These are phyloP conservation scores for Aspergillus bertholletiae DNA, from an alignment of 495 filamentous ascomycete genomes.

Conservation along the genomic window DNA sequence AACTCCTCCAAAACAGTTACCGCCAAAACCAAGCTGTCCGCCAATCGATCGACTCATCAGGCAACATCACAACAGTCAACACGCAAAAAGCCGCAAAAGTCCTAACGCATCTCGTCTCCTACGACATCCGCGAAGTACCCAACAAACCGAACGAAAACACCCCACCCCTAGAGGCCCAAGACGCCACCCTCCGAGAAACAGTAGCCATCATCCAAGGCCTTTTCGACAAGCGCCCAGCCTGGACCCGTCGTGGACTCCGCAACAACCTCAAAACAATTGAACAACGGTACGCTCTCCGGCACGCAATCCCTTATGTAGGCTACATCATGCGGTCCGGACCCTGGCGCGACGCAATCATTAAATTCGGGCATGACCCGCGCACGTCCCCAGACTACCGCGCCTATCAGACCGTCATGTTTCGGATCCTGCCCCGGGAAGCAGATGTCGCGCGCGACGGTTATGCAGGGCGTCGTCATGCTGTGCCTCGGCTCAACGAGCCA, in stretches of 20 bases:
- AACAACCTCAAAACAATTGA: constrained; percentile 54
- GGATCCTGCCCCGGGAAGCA: constrained; percentile 63
- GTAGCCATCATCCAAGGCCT: constrained; percentile 56
- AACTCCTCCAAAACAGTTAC: constrained; percentile 33
- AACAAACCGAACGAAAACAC: constrained; percentile 45
- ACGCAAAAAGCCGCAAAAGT: constrained; percentile 47
- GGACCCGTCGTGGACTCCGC: constrained; percentile 74
- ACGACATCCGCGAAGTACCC: constrained; percentile 53
- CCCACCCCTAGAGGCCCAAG: constrained; percentile 41
- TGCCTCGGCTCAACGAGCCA: constrained; percentile 18
- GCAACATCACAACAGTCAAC: constrained; percentile 51
- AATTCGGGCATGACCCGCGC: constrained; percentile 83
- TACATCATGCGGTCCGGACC: constrained; percentile 90
- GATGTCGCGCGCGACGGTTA: constrained; percentile 80
- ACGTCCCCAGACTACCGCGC: constrained; percentile 65
- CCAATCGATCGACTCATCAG: constrained; percentile 44
- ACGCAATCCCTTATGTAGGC: constrained; percentile 69
- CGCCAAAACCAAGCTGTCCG: constrained; percentile 59
- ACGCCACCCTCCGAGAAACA: constrained; percentile 50
- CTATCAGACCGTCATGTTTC: constrained; percentile 88
- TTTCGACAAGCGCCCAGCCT: constrained; percentile 74
- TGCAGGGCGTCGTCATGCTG: constrained; percentile 47
- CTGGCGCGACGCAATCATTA: constrained; percentile 82
- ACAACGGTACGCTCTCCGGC: constrained; percentile 54
- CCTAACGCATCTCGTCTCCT: constrained; percentile 58